Conservation (phyloP, 1,284 basidiomycete genomes). For the Pyrrhoderma noxium region DNA sequence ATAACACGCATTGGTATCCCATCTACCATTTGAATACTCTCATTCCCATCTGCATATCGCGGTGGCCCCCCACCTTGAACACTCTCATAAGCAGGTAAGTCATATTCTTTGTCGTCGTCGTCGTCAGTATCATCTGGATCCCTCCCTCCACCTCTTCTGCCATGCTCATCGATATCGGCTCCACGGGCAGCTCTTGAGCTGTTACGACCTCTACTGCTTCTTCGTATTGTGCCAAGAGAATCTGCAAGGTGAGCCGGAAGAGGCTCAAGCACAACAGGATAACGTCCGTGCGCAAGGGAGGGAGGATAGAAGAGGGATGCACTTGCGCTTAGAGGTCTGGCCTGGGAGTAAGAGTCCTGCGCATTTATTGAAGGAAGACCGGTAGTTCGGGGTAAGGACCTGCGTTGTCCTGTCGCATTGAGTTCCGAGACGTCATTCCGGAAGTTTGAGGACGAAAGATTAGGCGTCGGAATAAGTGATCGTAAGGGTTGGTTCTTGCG, state of each 20-base stretch:
- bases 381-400: constrained; percentile 28
- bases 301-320: constrained; percentile 15
- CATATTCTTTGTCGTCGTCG: not conserved
- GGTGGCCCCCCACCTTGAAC: constrained; percentile 10
- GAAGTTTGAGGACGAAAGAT: not conserved
- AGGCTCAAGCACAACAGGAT: constrained; percentile 9
- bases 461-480: constrained; percentile 1
- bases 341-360: not conserved
- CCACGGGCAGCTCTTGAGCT: constrained; percentile 10
- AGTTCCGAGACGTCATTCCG: not conserved
- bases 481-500: constrained; percentile 7
- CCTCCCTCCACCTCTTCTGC: constrained; percentile 8
- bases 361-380: constrained; percentile 34
- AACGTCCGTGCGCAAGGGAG: constrained; percentile 2
- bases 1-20: too few relatives aligned
- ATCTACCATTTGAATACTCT: too few relatives aligned
- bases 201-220: not conserved
- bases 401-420: constrained; percentile 1
- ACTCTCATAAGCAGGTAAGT: constrained; percentile 17
- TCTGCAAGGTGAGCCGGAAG: constrained; percentile 5
- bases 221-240: not conserved
- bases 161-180: constrained; percentile 15
- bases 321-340: not conserved
- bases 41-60: constrained; percentile 1
- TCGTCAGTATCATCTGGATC: constrained; percentile 9